Evolutionary conservation across 129 eudicot genomes (phyloP).

Genomic region (Pseudognaphalium luteoalbum): DNA sequence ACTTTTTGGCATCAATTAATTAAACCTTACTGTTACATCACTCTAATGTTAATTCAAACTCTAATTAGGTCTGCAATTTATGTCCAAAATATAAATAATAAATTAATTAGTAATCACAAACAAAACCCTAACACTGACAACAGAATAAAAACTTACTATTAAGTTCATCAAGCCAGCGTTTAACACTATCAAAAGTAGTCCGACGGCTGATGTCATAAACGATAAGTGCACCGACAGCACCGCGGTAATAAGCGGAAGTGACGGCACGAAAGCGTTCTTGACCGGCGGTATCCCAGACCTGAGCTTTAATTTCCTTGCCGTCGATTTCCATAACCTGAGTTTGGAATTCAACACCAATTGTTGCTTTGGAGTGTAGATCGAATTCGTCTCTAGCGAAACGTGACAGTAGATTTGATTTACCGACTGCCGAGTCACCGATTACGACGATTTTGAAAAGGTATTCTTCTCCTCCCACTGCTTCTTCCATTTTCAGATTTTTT

Average conservation of each 20-base stretch:
- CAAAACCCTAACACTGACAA: background rate
- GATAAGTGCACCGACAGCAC: constrained; percentile 93
- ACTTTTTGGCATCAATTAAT: background rate
- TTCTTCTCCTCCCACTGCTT: constrained; percentile 65
- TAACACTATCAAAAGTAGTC: constrained; percentile 69
- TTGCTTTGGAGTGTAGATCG: constrained; percentile 82
- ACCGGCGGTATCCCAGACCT: constrained; percentile 99
- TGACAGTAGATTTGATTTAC: constrained; percentile 67
- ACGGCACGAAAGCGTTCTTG: constrained; percentile 94
- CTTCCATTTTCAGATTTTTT: constrained; percentile 35
- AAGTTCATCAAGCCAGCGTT: constrained; percentile 90
- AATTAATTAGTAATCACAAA: background rate
- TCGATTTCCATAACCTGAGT: constrained; percentile 78
- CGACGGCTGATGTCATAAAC: constrained; percentile 79
- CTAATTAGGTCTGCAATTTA: background rate
- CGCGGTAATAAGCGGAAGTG: constrained; percentile 93
- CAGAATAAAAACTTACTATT: constrained; percentile 46
- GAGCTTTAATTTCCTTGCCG: constrained; percentile 89
- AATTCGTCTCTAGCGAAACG: constrained; percentile 82
- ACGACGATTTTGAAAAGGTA: constrained; percentile 91
- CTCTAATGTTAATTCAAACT: background rate
- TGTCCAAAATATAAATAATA: background rate
- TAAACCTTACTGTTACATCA: background rate
- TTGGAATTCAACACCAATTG: constrained; percentile 96
- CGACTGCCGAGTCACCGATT: constrained; percentile 93